Base-by-base conservation (phyloP, 768 basidiomycete genomes). In the Hygrocybe punicea region DNA sequence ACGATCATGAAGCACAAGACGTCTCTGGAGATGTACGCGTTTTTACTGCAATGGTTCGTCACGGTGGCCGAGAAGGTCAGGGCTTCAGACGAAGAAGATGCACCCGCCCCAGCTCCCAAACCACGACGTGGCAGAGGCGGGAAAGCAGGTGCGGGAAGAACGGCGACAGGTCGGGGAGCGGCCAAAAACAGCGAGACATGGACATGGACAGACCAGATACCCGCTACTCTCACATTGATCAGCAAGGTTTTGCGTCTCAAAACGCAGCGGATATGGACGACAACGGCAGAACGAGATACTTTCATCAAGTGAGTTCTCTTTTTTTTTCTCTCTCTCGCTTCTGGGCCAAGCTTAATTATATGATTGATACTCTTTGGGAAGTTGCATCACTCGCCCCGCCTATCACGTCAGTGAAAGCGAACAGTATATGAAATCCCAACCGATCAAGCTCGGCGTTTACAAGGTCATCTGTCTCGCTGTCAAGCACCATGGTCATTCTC, bases 41-140 rank as follows among this genome's bases (percentile, higher is more conserved):
- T 98, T 68, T 75, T 98, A 23, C 72, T 97, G n/a, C 80, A 86
- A 58, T 98, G 94, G 94, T 95, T 95, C 67, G 89, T 91, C 14
- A 73, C 76, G 10, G 85, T 85, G 0, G 88, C 86, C 1, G 93
- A 96, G 71, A 89, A 87, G 62, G 83, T 87, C 57, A 88, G 87
- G 44, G 74, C 74, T 6, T 66, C 77, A 11, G 81, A 76, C 17
- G 75, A 73, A 14, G 77, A 75, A 5, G 81, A 80, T 2, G 78
- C 74, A 17, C 77, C 79, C 11, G 69, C 76, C 2, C 72, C 67
- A 8, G 58, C 56, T 6, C 76, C 80, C 1, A 85, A 83, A 59
- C 65, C 77, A 7, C 78, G 78, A 58, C 82, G 79, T 58, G 87
- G 85, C 0, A 78, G 78, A 55, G 87, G 86, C 8, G 85, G 79